Conservation (phyloP, 345 rosid genomes). For the Iberis pinnata region DNA sequence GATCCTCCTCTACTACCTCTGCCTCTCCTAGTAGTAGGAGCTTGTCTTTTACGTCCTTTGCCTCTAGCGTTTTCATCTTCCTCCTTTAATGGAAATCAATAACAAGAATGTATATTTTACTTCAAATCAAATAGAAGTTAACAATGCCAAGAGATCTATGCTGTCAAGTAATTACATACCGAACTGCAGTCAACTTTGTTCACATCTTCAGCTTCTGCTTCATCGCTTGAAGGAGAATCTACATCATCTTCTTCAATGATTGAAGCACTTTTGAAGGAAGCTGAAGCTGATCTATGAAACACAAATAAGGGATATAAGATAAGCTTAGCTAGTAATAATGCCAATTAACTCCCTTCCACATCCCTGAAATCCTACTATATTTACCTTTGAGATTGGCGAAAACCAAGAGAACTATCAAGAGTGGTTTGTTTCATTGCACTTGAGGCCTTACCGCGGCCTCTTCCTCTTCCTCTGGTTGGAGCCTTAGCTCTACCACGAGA, state of each 20-base stretch:
- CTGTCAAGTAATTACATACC: slow-evolving; percentile 46
- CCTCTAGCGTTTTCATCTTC: slow-evolving; percentile 25
- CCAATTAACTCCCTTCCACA: slow-evolving; percentile 10
- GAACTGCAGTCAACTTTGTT: slow-evolving; percentile 51
- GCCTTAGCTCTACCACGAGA: slow-evolving; percentile 56
- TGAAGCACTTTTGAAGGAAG: slow-evolving; percentile 46
- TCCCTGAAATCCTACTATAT: background rate
- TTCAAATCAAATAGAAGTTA: background rate
- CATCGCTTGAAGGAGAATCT: slow-evolving; percentile 83
- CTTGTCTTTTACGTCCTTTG: slow-evolving; percentile 64
- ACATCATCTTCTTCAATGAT: slow-evolving; percentile 55
- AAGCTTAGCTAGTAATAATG: slow-evolving; percentile 21
- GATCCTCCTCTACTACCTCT: slow-evolving; percentile 65
- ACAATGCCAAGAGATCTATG: background rate
- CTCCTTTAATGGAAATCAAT: background rate
- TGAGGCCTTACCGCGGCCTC: slow-evolving; percentile 74
- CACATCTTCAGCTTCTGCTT: slow-evolving; percentile 38
- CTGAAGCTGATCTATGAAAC: slow-evolving; percentile 53
- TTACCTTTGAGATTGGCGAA: slow-evolving; percentile 79
- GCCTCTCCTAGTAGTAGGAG: slow-evolving; percentile 54
- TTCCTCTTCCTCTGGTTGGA: slow-evolving; percentile 79
- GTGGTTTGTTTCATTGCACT: slow-evolving; percentile 78
- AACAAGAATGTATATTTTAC: slow-evolving; percentile 7
- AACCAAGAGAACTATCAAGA: slow-evolving; percentile 63
- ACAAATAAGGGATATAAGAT: slow-evolving; percentile 14